These are phyloP conservation scores for Davidsoniella eucalypti DNA, from an alignment of 2,329 filamentous ascomycete species.

Conservation along the genomic window DNA sequence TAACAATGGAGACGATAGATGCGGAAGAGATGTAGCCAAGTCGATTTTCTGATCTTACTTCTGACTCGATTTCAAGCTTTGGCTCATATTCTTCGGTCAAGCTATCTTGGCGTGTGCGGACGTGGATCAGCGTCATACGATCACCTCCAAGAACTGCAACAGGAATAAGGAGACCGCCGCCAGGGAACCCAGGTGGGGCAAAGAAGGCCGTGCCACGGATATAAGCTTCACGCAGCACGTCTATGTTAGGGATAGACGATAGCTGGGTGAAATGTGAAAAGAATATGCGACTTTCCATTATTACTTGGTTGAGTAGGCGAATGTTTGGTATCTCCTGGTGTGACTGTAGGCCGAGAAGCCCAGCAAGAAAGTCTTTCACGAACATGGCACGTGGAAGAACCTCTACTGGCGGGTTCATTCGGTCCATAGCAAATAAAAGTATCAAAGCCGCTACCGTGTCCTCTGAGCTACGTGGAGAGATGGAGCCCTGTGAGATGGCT, in stretches of 20 bases:
- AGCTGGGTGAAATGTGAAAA: conserved; percentile 7
- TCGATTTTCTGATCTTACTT: no score
- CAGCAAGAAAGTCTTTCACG: neutral
- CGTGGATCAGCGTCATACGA: conserved; percentile 4
- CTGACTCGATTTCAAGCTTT: no score
- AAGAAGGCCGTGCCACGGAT: conserved; percentile 6
- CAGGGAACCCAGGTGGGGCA: conserved; percentile 1
- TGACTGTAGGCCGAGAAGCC: conserved; percentile 1
- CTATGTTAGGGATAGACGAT: neutral
- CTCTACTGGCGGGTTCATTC: neutral
- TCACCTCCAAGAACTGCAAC: conserved; percentile 3
- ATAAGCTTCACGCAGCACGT: conserved; percentile 5
- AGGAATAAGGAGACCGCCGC: conserved; percentile 8
- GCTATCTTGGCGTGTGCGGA: neutral
- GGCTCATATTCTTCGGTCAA: neutral
- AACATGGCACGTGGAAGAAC: conserved; percentile 3
- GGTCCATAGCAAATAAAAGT: conserved; percentile 5
- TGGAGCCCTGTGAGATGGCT: neutral
- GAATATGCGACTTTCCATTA: conserved; percentile 2
- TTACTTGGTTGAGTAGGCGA: neutral
- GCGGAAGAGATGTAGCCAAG: no score
- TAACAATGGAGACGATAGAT: no score
- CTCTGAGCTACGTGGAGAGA: conserved; percentile 3
- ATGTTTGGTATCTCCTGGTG: neutral
- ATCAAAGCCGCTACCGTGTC: conserved; percentile 8